Evolutionary conservation across 2,329 filamentous ascomycete species (phyloP).

Genomic region (Microsporum audouinii): DNA sequence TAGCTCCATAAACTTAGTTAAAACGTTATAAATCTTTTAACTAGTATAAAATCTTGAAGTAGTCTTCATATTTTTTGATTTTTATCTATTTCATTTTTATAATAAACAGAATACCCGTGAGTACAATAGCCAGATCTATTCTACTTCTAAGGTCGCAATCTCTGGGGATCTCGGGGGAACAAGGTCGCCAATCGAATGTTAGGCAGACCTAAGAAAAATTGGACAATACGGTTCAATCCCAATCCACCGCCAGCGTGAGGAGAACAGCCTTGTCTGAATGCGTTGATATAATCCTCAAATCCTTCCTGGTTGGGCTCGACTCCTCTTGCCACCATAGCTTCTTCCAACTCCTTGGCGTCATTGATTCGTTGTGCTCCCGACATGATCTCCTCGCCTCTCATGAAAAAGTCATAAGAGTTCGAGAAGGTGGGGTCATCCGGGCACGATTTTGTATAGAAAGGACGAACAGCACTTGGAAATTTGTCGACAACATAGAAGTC

Average conservation of each 20-base stretch:
- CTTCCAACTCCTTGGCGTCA: constrained; percentile 46
- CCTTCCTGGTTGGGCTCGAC: constrained; percentile 49
- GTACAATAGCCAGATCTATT: neutral
- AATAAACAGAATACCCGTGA: neutral
- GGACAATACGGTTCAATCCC: constrained; percentile 55
- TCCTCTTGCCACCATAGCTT: constrained; percentile 48
- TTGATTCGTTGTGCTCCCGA: constrained; percentile 57
- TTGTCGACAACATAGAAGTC: constrained; percentile 98
- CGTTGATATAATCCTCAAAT: constrained; percentile 52
- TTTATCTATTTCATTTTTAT: neutral
- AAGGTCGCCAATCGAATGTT: constrained; percentile 51
- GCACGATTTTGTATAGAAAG: constrained; percentile 84
- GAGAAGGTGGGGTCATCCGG: constrained; percentile 54
- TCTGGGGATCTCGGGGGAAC: constrained; percentile 53
- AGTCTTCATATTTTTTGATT: neutral
- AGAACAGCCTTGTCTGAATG: constrained; percentile 53
- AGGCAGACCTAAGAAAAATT: constrained; percentile 54
- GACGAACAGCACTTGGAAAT: constrained; percentile 77
- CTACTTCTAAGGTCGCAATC: constrained; percentile 33
- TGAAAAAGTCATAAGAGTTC: constrained; percentile 60
- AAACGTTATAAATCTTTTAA: neutral
- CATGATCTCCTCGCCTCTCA: constrained; percentile 59
- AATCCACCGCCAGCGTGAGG: constrained; percentile 55
- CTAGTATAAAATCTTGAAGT: neutral
- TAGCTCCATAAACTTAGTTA: neutral